Percentiles rank a stretch among this genome's conserved stretches.
phyloP scores from a whole-genome alignment of 2,329 filamentous ascomycete genomes.

The Talaromyces funiculosus region DNA sequence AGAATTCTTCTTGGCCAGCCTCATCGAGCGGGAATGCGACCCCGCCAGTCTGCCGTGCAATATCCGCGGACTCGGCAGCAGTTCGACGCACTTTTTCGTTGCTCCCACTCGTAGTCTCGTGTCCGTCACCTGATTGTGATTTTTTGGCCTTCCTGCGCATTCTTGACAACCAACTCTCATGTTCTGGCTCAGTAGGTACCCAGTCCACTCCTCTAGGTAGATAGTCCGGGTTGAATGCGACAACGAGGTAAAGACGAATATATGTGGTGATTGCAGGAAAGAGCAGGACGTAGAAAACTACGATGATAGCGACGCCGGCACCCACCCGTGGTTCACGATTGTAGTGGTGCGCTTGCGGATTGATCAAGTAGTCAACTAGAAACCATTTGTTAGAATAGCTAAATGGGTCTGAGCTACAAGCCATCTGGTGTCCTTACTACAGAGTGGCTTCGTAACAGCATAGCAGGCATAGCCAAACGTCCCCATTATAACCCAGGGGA shows the following conservation, averaged over 20 bases:
- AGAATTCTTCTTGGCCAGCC: conserved; percentile 68
- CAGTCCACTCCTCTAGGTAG: conserved; percentile 54
- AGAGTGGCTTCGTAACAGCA: conserved; percentile 61
- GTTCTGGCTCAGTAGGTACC: neutral
- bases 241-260: conserved; percentile 62
- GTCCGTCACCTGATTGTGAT: conserved; percentile 19
- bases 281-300: conserved; percentile 67
- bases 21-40: conserved; percentile 48
- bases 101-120: conserved; percentile 22
- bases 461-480: conserved; percentile 66
- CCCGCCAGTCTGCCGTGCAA: conserved; percentile 20
- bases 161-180: conserved; percentile 13
- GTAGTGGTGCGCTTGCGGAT: conserved; percentile 36
- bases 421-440: conserved; percentile 48
- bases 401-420: neutral
- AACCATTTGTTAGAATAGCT: neutral
- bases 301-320: conserved; percentile 63
- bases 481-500: conserved; percentile 64
- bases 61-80: conserved; percentile 14
- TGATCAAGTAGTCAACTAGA: conserved; percentile 66
- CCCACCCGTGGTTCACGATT: conserved; percentile 43
- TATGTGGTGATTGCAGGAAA: conserved; percentile 63
- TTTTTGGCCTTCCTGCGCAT: conserved; percentile 19
- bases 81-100: conserved; percentile 20
- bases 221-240: conserved; percentile 67